Conservation (phyloP, 2,329 filamentous ascomycete species). For the Penicillium crustosum region DNA sequence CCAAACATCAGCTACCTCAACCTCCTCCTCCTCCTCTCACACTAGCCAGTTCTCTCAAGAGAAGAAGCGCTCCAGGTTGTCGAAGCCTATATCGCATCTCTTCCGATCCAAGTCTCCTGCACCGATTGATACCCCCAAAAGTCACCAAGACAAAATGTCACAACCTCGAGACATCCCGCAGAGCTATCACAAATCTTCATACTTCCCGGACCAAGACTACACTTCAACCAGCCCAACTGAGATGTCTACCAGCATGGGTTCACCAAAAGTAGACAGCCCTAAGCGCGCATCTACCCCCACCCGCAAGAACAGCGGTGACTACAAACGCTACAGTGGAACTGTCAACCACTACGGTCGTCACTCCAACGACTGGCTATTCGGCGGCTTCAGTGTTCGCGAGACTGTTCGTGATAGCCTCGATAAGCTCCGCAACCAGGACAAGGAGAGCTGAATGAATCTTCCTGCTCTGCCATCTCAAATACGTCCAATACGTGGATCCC, state of each 20-base stretch:
- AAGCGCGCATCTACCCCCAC: conserved; percentile 24
- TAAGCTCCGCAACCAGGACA: conserved; percentile 32
- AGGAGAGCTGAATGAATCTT: conserved; percentile 25
- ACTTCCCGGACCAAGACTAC: conserved; percentile 14
- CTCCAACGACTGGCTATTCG: conserved; percentile 54
- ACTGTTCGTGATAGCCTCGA: conserved; percentile 46
- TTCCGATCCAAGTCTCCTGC: conserved; percentile 27
- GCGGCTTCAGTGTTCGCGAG: conserved; percentile 49
- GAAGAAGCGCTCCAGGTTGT: conserved; percentile 13
- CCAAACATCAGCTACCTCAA: conserved; percentile 21
- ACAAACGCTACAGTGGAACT: conserved; percentile 42
- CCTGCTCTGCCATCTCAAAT: not conserved
- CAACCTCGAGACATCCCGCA: conserved; percentile 17
- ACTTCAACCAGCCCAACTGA: conserved; percentile 21
- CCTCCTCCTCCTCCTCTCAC: conserved; percentile 21
- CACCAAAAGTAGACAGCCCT: conserved; percentile 16
- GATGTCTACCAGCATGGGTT: conserved; percentile 22
- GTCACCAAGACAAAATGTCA: conserved; percentile 10
- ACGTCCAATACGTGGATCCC: not conserved
- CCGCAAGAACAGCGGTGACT: conserved; percentile 33
- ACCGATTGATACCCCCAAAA: conserved; percentile 20
- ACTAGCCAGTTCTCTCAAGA: conserved; percentile 18
- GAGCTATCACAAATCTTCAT: conserved; percentile 14
- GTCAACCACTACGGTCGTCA: conserved; percentile 50
- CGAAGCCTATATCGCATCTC: conserved; percentile 18